Evolutionary conservation across 2,329 filamentous ascomycete genomes (phyloP).

Genomic region (Pseudogymnoascus sp.): DNA sequence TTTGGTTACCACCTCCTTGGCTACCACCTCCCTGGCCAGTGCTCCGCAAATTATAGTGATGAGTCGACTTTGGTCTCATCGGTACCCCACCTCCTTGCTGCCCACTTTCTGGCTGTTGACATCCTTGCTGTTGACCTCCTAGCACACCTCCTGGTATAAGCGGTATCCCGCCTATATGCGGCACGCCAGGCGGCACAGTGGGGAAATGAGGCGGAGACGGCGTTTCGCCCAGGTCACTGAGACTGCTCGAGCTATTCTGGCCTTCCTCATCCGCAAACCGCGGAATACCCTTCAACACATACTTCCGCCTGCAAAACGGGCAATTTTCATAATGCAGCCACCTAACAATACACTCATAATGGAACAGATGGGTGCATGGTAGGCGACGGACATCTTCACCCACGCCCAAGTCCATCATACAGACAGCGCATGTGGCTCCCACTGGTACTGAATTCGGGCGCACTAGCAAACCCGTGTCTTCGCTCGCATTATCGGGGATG

Average conservation of each 20-base stretch:
- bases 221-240: not conserved
- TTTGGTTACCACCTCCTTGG: not conserved
- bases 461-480: not conserved
- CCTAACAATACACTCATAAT: not conserved
- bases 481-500: not conserved
- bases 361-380: not conserved
- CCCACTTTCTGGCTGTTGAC: not conserved
- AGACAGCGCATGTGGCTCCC: not conserved
- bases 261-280: not conserved
- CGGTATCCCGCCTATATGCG: not conserved
- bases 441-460: not conserved
- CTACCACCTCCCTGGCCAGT: not conserved
- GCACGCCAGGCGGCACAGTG: not conserved
- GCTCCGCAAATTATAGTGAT: not conserved
- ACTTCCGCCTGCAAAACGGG: not conserved
- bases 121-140: not conserved
- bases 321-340: not conserved
- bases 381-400: not conserved
- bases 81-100: not conserved
- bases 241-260: not conserved
- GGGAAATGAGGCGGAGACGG: not conserved
- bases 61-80: not conserved
- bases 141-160: not conserved
- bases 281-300: not conserved
- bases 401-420: not conserved